A percentile compares a stretch with the other conserved stretches of the same genome.
These are phyloP conservation scores for Candida nemodendra DNA, from an alignment of 805 yeast genomes.

Conservation along the genomic window DNA sequence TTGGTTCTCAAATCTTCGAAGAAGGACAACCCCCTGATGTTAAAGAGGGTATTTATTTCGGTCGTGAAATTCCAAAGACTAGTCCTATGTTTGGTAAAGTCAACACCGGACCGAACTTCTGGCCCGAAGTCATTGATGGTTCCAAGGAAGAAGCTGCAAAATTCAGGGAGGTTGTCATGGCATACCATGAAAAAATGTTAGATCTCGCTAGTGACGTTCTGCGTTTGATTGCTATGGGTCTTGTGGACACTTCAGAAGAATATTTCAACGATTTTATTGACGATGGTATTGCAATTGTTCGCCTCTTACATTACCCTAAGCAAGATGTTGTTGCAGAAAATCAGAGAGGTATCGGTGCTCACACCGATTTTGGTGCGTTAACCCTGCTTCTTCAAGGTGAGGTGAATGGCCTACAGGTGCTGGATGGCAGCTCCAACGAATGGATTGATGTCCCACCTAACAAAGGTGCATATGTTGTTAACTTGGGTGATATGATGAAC, in stretches of 20 bases:
- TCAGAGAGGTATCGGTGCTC: slow-evolving; percentile 37
- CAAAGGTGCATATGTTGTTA: slow-evolving; percentile 33
- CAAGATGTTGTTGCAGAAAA: slow-evolving; percentile 25
- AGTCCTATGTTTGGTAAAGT: slow-evolving; percentile 14
- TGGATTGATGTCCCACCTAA: slow-evolving; percentile 30
- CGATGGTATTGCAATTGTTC: slow-evolving; percentile 27
- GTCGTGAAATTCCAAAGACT: slow-evolving; percentile 18
- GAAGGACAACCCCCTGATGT: slow-evolving; percentile 22
- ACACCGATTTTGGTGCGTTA: slow-evolving; percentile 33
- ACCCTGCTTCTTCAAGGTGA: slow-evolving; percentile 33
- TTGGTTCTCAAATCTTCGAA: slow-evolving; percentile 20
- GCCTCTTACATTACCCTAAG: slow-evolving; percentile 32
- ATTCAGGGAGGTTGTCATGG: slow-evolving; percentile 15
- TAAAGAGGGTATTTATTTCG: slow-evolving; percentile 33
- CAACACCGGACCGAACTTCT: slow-evolving; percentile 20
- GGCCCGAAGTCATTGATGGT: slow-evolving; percentile 20
- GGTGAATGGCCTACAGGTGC: slow-evolving; percentile 35
- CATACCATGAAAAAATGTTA: slow-evolving; percentile 17
- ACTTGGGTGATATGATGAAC: slow-evolving; percentile 35
- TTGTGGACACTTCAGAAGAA: slow-evolving; percentile 17
- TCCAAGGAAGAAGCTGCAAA: slow-evolving; percentile 26
- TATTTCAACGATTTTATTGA: slow-evolving; percentile 24
- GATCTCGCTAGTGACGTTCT: slow-evolving; percentile 21
- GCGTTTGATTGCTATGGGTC: slow-evolving; percentile 23
- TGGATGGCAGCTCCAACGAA: slow-evolving; percentile 27